Evolutionary conservation across 1,139 yeast species (phyloP).

Genomic region (Taphrina populina): DNA sequence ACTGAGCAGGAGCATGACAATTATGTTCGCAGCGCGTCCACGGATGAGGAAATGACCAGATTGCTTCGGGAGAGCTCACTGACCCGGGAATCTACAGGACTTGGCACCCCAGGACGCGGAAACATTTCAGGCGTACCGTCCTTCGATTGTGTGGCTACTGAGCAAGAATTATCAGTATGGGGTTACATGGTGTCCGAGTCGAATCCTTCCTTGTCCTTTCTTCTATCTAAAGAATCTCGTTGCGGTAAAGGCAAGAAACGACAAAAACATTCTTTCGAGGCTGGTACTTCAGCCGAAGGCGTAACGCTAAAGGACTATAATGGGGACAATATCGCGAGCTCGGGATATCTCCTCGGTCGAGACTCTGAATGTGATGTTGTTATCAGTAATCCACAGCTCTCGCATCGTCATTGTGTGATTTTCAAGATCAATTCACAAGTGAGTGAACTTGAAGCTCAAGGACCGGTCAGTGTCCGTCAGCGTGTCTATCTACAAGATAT

Average conservation of each 20-base stretch:
- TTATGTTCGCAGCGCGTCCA: neutral
- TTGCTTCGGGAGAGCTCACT: slow-evolving; percentile 9
- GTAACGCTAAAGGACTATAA: slow-evolving; percentile 26
- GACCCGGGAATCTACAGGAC: neutral
- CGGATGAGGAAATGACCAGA: slow-evolving; percentile 7
- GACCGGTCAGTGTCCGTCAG: neutral
- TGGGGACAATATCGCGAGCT: slow-evolving; percentile 31
- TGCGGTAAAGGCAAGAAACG: slow-evolving; percentile 9
- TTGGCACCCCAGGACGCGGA: neutral
- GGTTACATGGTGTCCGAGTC: slow-evolving; percentile 26
- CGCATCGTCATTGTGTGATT: slow-evolving; percentile 28
- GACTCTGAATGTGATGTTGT: slow-evolving; percentile 28
- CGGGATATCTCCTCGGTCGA: slow-evolving; percentile 27
- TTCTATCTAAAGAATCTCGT: slow-evolving; percentile 24
- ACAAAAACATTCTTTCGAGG: neutral
- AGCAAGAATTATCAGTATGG: slow-evolving; percentile 12
- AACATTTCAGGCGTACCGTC: neutral
- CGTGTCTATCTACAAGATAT: slow-evolving; percentile 27
- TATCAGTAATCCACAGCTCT: slow-evolving; percentile 2
- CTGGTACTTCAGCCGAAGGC: slow-evolving; percentile 5
- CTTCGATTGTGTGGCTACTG: slow-evolving; percentile 1
- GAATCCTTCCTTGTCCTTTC: slow-evolving; percentile 2
- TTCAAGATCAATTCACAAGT: slow-evolving; percentile 17
- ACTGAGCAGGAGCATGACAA: neutral
- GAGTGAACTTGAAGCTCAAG: slow-evolving; percentile 7